Conservation (phyloP, 116 monocot species). For the Cymodocea nodosa region DNA sequence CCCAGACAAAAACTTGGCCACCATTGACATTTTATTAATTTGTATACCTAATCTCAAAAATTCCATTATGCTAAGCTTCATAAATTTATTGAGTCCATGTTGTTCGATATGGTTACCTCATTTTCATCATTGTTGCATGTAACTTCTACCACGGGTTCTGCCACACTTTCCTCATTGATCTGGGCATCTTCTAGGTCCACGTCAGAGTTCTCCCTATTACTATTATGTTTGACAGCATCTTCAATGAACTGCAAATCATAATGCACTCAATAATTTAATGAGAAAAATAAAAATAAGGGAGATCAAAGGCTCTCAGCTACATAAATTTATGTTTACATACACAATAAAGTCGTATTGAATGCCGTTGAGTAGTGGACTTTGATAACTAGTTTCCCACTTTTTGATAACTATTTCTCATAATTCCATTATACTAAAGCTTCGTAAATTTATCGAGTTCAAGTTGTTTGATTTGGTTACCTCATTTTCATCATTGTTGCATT, state of each 20-base stretch:
- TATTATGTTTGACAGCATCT: not conserved
- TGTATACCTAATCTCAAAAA: not conserved
- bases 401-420: too few relatives aligned
- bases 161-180: too few relatives aligned
- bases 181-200: not conserved
- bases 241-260: conserved; percentile 7
- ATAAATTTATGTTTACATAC: too few relatives aligned
- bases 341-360: too few relatives aligned
- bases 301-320: not conserved
- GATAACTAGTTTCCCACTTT: too few relatives aligned
- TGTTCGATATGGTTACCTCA: not conserved
- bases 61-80: too few relatives aligned
- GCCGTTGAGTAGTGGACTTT: too few relatives aligned
- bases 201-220: not conserved
- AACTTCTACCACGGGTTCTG: not conserved
- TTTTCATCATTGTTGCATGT: not conserved
- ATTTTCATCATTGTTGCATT: not conserved
- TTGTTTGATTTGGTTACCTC: not conserved
- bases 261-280: not conserved
- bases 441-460: not conserved
- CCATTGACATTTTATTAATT: not conserved
- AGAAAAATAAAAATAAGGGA: not conserved
- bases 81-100: not conserved
- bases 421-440: too few relatives aligned
- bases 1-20: not conserved